phyloP scores from a whole-genome alignment of 768 basidiomycete species.

The Mycena galericulata region DNA sequence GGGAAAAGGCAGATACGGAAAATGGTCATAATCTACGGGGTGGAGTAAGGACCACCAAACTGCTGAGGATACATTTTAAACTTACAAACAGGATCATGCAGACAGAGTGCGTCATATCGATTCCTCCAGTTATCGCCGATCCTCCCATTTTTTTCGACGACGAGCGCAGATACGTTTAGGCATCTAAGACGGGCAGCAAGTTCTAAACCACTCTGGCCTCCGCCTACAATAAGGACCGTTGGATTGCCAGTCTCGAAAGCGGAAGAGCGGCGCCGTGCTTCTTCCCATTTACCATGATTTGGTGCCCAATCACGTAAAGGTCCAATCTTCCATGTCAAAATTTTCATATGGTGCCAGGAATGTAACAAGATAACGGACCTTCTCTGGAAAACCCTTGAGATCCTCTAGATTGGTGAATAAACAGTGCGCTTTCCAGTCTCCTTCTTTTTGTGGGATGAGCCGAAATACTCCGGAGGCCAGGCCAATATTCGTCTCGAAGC shows the following conservation, averaged over 20 bases:
- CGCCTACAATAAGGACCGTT: slow-evolving; percentile 72
- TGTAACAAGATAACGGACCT: slow-evolving; percentile 18
- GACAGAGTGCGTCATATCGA: slow-evolving; percentile 67
- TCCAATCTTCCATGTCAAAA: slow-evolving; percentile 44
- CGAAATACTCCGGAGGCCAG: slow-evolving; percentile 64
- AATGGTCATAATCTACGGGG: slow-evolving; percentile 46
- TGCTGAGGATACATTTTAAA: too few species aligned
- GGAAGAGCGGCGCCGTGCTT: slow-evolving; percentile 53
- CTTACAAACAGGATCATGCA: slow-evolving; percentile 63
- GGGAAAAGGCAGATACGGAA: slow-evolving; percentile 73
- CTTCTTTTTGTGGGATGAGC: slow-evolving; percentile 58
- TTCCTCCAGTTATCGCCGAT: slow-evolving; percentile 74
- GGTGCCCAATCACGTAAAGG: slow-evolving; percentile 54
- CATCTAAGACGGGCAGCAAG: slow-evolving; percentile 74
- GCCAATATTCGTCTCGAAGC: slow-evolving; percentile 65
- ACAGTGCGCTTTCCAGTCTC: slow-evolving; percentile 70
- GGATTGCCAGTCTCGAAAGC: slow-evolving; percentile 66
- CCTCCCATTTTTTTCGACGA: slow-evolving; percentile 67
- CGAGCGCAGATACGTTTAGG: slow-evolving; percentile 64
- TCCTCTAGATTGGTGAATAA: slow-evolving; percentile 70
- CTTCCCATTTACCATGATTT: slow-evolving; percentile 69
- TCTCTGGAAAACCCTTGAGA: slow-evolving; percentile 65
- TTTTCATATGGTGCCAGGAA: neutral
- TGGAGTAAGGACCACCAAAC: too few species aligned
- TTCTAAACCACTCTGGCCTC: slow-evolving; percentile 75